Conservation (phyloP, 2,329 filamentous ascomycete genomes). For the Ceratocystis eucalypticola region DNA sequence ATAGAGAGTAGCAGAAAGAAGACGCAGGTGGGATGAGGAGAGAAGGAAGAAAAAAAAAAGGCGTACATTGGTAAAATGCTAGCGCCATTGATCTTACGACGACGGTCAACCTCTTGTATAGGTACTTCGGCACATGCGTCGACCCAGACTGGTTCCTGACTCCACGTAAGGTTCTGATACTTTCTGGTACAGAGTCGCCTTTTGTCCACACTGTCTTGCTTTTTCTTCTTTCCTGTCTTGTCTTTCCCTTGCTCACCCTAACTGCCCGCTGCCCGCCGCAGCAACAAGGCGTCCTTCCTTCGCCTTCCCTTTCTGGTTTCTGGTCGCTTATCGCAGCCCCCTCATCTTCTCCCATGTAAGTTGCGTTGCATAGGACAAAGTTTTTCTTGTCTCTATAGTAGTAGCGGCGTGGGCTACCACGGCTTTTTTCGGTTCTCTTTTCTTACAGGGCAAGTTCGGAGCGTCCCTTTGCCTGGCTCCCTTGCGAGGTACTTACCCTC, state of each 20-base stretch:
- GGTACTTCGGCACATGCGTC: background rate
- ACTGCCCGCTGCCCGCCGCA: background rate
- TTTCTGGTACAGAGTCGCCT: background rate
- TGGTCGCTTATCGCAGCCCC: slow-evolving; percentile 5
- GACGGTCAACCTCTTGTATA: background rate
- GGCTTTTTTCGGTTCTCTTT: background rate
- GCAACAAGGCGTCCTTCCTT: slow-evolving; percentile 7
- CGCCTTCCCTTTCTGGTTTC: background rate
- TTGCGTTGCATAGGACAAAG: background rate
- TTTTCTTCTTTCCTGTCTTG: background rate
- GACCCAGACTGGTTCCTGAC: background rate
- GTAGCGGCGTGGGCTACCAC: background rate
- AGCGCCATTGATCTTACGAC: background rate
- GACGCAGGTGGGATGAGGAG: background rate
- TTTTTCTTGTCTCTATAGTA: background rate
- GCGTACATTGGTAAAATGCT: background rate
- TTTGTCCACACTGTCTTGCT: slow-evolving; percentile 1
- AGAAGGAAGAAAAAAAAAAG: background rate
- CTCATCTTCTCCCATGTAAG: slow-evolving; percentile 2
- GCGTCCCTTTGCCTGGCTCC: too few species aligned
- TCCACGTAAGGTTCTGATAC: background rate
- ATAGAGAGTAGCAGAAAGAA: background rate
- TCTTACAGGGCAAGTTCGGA: background rate
- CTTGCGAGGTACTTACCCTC: background rate
- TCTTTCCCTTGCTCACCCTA: background rate